Evolutionary conservation across 1,284 basidiomycete species (phyloP).

Genomic region (Cystobasidium slooffiae): DNA sequence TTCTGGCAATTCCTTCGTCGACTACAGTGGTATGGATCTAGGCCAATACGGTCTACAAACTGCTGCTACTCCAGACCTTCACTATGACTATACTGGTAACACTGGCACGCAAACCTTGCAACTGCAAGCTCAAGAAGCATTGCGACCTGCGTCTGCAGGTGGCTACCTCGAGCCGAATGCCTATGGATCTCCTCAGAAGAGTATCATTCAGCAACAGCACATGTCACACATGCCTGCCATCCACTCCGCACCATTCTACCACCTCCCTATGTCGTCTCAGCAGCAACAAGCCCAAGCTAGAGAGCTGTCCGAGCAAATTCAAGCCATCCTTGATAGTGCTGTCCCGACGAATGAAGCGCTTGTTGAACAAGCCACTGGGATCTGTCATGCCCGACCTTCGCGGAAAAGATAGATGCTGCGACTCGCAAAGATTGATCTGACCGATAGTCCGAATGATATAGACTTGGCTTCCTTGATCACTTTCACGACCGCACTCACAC

Average conservation of each 20-base stretch:
- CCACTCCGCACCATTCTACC: conserved; percentile 16
- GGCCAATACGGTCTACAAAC: not conserved
- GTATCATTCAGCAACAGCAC: not conserved
- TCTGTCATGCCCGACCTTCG: not conserved
- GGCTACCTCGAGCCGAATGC: not conserved
- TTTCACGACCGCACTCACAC: too few species aligned
- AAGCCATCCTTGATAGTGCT: conserved; percentile 18
- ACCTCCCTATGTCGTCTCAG: conserved; percentile 23
- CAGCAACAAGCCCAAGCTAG: conserved; percentile 30
- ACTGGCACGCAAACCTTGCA: not conserved
- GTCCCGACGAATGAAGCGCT: conserved; percentile 5
- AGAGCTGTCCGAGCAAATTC: conserved; percentile 23
- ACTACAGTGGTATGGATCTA: not conserved
- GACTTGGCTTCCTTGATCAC: too few species aligned
- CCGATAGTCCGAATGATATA: too few species aligned
- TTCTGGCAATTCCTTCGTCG: conserved; percentile 3
- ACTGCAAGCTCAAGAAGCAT: not conserved
- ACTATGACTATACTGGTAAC: not conserved
- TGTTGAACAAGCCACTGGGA: not conserved
- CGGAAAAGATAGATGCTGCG: not conserved
- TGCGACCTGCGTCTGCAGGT: not conserved
- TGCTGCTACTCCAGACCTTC: not conserved
- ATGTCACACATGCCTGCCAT: conserved; percentile 23
- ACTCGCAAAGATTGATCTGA: not conserved
- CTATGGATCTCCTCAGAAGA: not conserved